Evolutionary conservation across 2,329 filamentous ascomycete genomes (phyloP), one percentile per base, ranked within the genome.

Genomic region (Exophiala spinifera): DNA sequence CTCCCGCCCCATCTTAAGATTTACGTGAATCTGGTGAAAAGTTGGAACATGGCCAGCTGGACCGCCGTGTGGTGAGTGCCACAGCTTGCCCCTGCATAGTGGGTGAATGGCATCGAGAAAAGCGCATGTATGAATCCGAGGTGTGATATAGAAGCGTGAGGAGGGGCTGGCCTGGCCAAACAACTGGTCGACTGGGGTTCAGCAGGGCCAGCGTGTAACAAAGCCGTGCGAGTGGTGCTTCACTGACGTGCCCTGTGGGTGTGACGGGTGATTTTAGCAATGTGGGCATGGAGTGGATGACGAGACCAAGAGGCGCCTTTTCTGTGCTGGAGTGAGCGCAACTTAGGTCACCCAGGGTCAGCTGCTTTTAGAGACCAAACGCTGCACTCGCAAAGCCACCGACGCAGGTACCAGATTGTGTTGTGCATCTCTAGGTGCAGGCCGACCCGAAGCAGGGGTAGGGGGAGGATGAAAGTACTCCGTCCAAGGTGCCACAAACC

Each of bases 331-430:
- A 34, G 46, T 50, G 53, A 49, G 20, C n/a, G n/a, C n/a, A n/a
- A n/a, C n/a, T n/a, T n/a, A n/a, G n/a, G n/a, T n/a, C n/a, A n/a
- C 40, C 20, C 15, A 25, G n/a, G 13, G 45, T 60, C 52, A 60
- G 57, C 54, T 60, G 57, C 40, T 10, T n/a, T n/a, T 10, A 31
- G 28, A 31, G 23, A 43, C 23, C 43, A n/a, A 46, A 20, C n/a
- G n/a, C n/a, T n/a, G 49, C 46, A 46, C n/a, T n/a, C n/a, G 43
- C 23, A 43, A 46, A 48, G 56, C 59, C 59, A 59, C 59, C 43
- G 36, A 50, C 57, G 59, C 59, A 61, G 59, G 59, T 59, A 61
- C 59, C 55, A 59, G 49, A 61, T 59, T 60, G 48, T 49, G 46
- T 56, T 56, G 25, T 53, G 54, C 54, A 37, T 37, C 34, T 44